A percentile compares a stretch with the other conserved stretches of the same genome.
Evolutionary conservation across 2,329 filamentous ascomycete species (phyloP).

Genomic region (Fusarium keratoplasticum): DNA sequence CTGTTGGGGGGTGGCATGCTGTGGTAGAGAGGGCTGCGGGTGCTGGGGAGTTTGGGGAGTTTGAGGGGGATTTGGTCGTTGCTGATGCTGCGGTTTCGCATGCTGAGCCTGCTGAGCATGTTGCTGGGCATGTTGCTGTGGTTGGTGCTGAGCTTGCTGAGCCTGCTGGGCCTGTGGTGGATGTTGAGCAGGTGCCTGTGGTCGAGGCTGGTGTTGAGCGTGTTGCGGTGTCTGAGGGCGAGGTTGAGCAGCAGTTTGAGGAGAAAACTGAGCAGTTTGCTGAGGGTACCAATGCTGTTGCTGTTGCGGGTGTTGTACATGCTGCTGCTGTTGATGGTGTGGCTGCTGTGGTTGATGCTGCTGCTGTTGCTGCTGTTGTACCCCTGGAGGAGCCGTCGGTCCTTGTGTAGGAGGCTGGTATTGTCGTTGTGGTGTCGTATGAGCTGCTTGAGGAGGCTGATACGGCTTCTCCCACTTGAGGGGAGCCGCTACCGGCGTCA

Average conservation of each 20-base stretch:
- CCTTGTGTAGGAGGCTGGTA: constrained; percentile 40
- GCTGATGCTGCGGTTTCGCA: constrained; percentile 35
- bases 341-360: constrained; percentile 29
- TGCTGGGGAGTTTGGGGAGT: constrained; percentile 27
- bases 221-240: constrained; percentile 39
- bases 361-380: constrained; percentile 34
- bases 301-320: constrained; percentile 28
- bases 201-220: constrained; percentile 36
- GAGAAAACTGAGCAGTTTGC: constrained; percentile 33
- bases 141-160: constrained; percentile 22
- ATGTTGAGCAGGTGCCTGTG: constrained; percentile 33
- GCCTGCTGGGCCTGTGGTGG: constrained; percentile 22
- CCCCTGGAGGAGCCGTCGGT: constrained; percentile 31
- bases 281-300: constrained; percentile 40
- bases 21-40: constrained; percentile 25
- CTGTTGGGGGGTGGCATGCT: constrained; percentile 23
- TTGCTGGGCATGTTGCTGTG: constrained; percentile 33
- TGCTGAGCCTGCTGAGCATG: constrained; percentile 30
- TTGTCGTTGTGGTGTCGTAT: constrained; percentile 42
- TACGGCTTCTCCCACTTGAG: constrained; percentile 58
- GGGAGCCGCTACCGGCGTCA: constrained; percentile 40
- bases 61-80: constrained; percentile 28
- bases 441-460: constrained; percentile 48
- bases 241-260: constrained; percentile 34
- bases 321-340: constrained; percentile 14